A percentile compares a stretch with the other conserved stretches of the same genome.
Conservation (phyloP, 2,329 filamentous ascomycete species). For the Fusarium robinianum region DNA sequence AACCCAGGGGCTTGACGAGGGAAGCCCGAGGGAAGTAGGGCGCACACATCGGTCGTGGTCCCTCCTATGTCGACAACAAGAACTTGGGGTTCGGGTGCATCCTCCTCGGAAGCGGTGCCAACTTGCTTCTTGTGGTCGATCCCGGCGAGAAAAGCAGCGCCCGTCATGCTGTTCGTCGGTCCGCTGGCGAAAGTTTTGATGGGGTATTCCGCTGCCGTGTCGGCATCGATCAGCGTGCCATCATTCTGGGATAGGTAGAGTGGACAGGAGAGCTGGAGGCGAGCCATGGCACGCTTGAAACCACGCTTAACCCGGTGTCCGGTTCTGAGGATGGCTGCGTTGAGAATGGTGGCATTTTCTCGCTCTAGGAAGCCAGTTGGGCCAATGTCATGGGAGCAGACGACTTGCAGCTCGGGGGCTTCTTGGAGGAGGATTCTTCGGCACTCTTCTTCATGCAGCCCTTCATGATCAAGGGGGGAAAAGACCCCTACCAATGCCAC, state of each 20-base stretch:
- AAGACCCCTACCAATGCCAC: constrained; percentile 53
- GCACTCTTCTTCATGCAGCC: constrained; percentile 47
- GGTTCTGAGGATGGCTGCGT: constrained; percentile 55
- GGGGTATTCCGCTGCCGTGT: constrained; percentile 52
- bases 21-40: constrained; percentile 61
- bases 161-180: constrained; percentile 58
- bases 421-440: constrained; percentile 44
- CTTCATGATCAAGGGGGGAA: constrained; percentile 49
- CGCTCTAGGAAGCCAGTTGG: constrained; percentile 50
- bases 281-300: constrained; percentile 52
- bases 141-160: constrained; percentile 58
- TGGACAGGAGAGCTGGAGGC: constrained; percentile 47
- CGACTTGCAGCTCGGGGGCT: constrained; percentile 43
- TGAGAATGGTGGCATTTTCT: constrained; percentile 60
- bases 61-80: constrained; percentile 64
- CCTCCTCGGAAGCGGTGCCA: neutral
- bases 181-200: constrained; percentile 59
- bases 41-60: constrained; percentile 64
- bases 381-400: constrained; percentile 51
- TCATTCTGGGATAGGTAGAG: constrained; percentile 59
- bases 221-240: constrained; percentile 55
- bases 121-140: constrained; percentile 41
- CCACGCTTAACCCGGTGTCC: constrained; percentile 52
- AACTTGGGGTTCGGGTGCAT: constrained; percentile 36
- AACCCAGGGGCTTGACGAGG: constrained; percentile 63